A percentile compares a stretch with the other conserved stretches of the same genome.
These are phyloP conservation scores for Galeopsis tetrahit DNA, from an alignment of 257 asterid genomes.

Conservation along the genomic window DNA sequence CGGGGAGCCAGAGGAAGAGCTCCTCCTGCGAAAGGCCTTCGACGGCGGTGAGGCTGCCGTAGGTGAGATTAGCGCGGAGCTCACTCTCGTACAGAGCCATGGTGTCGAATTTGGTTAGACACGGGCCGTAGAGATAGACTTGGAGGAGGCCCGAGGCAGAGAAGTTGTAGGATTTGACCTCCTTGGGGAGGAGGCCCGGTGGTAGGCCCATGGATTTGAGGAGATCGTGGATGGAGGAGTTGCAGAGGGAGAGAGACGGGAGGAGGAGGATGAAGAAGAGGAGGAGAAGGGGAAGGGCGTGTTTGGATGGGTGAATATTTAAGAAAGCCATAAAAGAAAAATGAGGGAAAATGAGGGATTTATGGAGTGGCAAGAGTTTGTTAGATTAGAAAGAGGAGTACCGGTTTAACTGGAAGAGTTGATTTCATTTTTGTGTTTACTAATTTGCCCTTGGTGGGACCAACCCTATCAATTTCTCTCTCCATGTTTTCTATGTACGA, in stretches of 20 bases:
- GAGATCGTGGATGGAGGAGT: slow-evolving; percentile 71
- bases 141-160: slow-evolving; percentile 72
- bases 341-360: slow-evolving; percentile 26
- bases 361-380: slow-evolving; percentile 5
- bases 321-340: slow-evolving; percentile 42
- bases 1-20: slow-evolving; percentile 91
- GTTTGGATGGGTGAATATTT: slow-evolving; percentile 24
- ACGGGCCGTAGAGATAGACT: slow-evolving; percentile 79
- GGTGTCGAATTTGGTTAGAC: slow-evolving; percentile 86
- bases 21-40: slow-evolving; percentile 91
- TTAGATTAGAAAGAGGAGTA: slow-evolving; percentile 12
- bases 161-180: slow-evolving; percentile 62
- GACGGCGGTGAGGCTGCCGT: slow-evolving; percentile 80
- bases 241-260: slow-evolving; percentile 30
- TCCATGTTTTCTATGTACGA: no score
- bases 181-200: slow-evolving; percentile 80
- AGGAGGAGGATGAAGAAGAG: slow-evolving; percentile 26
- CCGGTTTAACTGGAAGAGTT: neutral
- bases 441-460: slow-evolving; percentile 19
- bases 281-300: slow-evolving; percentile 10
- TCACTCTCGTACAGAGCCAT: slow-evolving; percentile 81
- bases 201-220: slow-evolving; percentile 82
- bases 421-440: neutral
- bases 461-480: neutral
- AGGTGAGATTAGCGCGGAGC: slow-evolving; percentile 72